Percentiles rank a stretch among this genome's conserved stretches.
These are phyloP conservation scores for Cochlearia excelsa DNA, from an alignment of 345 rosid species.

Conservation along the genomic window DNA sequence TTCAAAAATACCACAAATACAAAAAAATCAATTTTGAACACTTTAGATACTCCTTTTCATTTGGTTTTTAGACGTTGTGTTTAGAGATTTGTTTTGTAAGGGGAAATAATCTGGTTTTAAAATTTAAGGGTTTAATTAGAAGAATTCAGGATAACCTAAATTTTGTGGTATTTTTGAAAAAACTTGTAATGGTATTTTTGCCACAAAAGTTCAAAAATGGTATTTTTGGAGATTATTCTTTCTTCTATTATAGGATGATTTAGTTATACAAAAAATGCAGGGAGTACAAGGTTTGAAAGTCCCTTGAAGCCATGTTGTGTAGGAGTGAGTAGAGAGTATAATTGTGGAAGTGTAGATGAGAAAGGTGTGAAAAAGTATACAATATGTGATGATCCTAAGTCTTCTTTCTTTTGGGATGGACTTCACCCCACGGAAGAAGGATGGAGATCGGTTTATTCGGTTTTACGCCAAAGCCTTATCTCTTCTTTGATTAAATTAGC, in stretches of 20 bases:
- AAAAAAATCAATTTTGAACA: too few species aligned
- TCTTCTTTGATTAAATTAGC: slow-evolving; percentile 22
- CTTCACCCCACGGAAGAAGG: slow-evolving; percentile 57
- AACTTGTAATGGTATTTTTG: too few species aligned
- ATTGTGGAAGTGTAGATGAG: slow-evolving; percentile 49
- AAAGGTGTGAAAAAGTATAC: slow-evolving; percentile 45
- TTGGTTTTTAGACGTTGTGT: too few species aligned
- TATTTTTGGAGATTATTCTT: not conserved
- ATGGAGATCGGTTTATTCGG: slow-evolving; percentile 48
- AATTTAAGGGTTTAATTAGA: too few species aligned
- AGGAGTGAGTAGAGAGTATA: slow-evolving; percentile 34
- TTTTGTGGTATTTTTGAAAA: too few species aligned
- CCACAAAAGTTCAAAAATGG: too few species aligned
- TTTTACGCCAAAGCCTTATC: slow-evolving; percentile 37
- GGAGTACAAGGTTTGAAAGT: slow-evolving; percentile 42
- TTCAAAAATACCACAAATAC: too few species aligned
- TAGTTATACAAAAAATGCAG: slow-evolving; percentile 13
- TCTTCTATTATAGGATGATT: not conserved
- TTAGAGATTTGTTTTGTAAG: too few species aligned
- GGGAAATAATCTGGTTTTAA: too few species aligned
- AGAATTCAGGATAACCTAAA: too few species aligned
- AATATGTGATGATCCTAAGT: slow-evolving; percentile 44
- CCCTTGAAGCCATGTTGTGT: slow-evolving; percentile 62
- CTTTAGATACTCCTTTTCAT: too few species aligned
- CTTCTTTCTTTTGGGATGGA: slow-evolving; percentile 60